Base-by-base conservation (phyloP, 2,329 filamentous ascomycete species). In the Sclerotinia glacialis region DNA sequence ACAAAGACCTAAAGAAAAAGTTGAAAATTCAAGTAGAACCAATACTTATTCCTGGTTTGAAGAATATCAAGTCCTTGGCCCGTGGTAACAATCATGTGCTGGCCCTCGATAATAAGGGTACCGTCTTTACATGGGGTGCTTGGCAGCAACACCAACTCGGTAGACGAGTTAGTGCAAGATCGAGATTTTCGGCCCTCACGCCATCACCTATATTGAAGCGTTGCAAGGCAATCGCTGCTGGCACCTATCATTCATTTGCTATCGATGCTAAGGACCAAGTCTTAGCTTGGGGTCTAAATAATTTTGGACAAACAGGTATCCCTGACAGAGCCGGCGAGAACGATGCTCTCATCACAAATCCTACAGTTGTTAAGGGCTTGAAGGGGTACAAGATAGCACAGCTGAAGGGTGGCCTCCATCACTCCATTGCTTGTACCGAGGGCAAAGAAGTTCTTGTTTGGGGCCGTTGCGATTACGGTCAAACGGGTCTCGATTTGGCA, bases 231-330 rank as follows among this genome's bases (percentile, higher is more conserved):
- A 68, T 49, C 60, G 78, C 3, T 79, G 81, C 69, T 21, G 92
- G 92, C 54, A 86, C 89, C 18, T 94, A 93, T 78, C 91, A 96
- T 80, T 90, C 88, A 72, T 94, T 96, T 73, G 89, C 89, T 60
- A 83, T 92, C 59, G 84, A 85, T 72, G 84, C 86, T 69, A 84
- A 88, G 37, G 88, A 88, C 49, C 83, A 85, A 40, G 89, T 94
- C 42, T 95, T 87, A 78, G 85, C 88, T 0, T 96, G 92, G 92
- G 92, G 93, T 31, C 81, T 94, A 40, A 96, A 96, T 83, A 93
- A 90, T 78, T 96, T 91, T 77, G 90, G 89, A 69, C 89, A 96
- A 79, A 91, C 90, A 21, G 92, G 89, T 46, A 83, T 89, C 67
- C 80, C 82, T 21, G 83, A 86, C 53, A 82, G 83, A 64, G 87